These are phyloP conservation scores for Suillus plorans DNA, from an alignment of 768 basidiomycete genomes.

Conservation along the genomic window DNA sequence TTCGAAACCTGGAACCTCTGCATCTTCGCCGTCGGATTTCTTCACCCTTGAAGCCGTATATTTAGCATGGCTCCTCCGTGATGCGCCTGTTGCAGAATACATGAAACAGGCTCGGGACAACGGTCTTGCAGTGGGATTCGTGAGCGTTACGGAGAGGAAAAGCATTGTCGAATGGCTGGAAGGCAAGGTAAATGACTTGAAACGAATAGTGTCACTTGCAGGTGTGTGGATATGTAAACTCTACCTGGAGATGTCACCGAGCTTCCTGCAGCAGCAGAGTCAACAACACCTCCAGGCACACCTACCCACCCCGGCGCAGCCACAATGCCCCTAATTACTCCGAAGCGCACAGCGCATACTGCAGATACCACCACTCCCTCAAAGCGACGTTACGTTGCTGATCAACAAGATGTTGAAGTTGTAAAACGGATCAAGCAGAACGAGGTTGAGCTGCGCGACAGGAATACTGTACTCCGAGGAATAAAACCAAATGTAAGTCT, in stretches of 20 bases:
- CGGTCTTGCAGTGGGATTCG: constrained; percentile 71
- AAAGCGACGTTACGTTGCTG: constrained; percentile 79
- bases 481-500: constrained; percentile 75
- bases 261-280: constrained; percentile 36
- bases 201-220: constrained; percentile 24
- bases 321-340: constrained; percentile 20
- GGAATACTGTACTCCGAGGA: constrained; percentile 82
- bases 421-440: constrained; percentile 80
- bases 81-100: constrained; percentile 80
- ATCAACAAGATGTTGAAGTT: constrained; percentile 74
- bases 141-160: constrained; percentile 87
- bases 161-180: constrained; percentile 84
- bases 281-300: constrained; percentile 62
- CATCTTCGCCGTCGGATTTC: constrained; percentile 44
- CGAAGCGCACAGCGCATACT: constrained; percentile 22
- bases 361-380: constrained; percentile 43
- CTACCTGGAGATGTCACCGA: background rate
- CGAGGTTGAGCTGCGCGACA: constrained; percentile 79
- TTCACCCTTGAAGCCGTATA: constrained; percentile 82
- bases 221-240: constrained; percentile 14
- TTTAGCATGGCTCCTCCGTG: constrained; percentile 78
- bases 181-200: constrained; percentile 39
- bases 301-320: constrained; percentile 34
- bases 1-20: constrained; percentile 55
- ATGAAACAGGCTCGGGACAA: constrained; percentile 80